Conservation (phyloP, 257 asterid genomes). For the Salvia hispanica region DNA sequence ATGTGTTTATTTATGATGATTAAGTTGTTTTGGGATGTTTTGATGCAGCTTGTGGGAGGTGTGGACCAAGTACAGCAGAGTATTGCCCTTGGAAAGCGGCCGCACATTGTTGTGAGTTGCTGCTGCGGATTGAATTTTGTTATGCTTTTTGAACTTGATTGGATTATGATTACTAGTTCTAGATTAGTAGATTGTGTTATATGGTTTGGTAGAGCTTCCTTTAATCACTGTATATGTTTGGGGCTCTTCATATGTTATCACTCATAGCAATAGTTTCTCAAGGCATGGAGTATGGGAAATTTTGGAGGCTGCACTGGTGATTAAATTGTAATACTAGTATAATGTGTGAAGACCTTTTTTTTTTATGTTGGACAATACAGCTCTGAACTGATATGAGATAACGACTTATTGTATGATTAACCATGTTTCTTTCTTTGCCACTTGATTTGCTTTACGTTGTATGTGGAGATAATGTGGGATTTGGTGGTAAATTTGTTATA, state of each 20-base stretch:
- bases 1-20: slow-evolving; percentile 4
- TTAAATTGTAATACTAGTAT: slow-evolving; percentile 1
- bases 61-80: slow-evolving; percentile 76
- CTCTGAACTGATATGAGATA: not conserved
- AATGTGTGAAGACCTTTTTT: not conserved
- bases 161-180: not conserved
- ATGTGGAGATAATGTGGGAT: not conserved
- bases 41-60: slow-evolving; percentile 87
- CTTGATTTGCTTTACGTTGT: slow-evolving; percentile 2
- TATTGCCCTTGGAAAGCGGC: slow-evolving; percentile 76
- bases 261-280: not conserved
- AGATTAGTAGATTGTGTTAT: not conserved
- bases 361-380: not conserved
- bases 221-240: not conserved
- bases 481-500: not conserved
- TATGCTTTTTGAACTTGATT: not conserved
- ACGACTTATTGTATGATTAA: not conserved
- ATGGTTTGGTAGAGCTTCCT: not conserved
- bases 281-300: not conserved
- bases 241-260: not conserved
- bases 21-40: slow-evolving; percentile 14
- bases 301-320: not conserved
- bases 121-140: not conserved
- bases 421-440: not conserved
- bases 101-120: slow-evolving; percentile 78